Conservation (phyloP, 148 eudicot genomes). For the Limonium bicolor region DNA sequence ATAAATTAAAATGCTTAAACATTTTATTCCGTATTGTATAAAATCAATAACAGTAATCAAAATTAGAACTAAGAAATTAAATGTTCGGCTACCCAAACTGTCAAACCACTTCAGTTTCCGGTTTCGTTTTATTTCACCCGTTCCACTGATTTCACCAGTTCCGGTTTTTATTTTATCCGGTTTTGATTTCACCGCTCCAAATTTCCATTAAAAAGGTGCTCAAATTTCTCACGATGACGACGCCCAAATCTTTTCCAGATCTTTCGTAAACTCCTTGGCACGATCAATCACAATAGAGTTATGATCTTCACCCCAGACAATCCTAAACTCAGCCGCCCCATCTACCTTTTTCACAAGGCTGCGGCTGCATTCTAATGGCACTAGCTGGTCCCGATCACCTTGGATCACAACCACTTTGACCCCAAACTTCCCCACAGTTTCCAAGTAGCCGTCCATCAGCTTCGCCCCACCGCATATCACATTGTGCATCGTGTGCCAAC, state of each 20-base stretch:
- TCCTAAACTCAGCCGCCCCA: constrained; percentile 55
- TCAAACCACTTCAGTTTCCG: too few species aligned
- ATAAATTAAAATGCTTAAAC: too few species aligned
- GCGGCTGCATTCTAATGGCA: constrained; percentile 75
- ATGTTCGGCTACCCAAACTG: too few species aligned
- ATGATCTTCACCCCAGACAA: constrained; percentile 64
- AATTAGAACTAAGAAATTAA: too few species aligned
- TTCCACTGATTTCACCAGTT: too few species aligned
- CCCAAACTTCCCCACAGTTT: constrained; percentile 25
- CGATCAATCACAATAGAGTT: constrained; percentile 75
- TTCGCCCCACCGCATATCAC: constrained; percentile 70
- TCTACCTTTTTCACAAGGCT: constrained; percentile 41
- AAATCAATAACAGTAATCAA: too few species aligned
- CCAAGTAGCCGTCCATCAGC: constrained; percentile 57
- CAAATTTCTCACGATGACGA: constrained; percentile 3
- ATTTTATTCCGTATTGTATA: too few species aligned
- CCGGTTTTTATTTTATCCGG: too few species aligned
- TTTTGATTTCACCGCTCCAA: too few species aligned
- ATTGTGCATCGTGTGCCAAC: constrained; percentile 96
- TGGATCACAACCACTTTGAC: constrained; percentile 51
- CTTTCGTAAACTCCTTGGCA: constrained; percentile 55
- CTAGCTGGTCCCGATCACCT: constrained; percentile 67
- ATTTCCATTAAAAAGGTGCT: too few species aligned
- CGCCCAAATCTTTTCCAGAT: constrained; percentile 75
- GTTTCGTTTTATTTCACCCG: too few species aligned